These are phyloP conservation scores for Quercus cerris DNA, from an alignment of 306 rosid species.

Conservation along the genomic window DNA sequence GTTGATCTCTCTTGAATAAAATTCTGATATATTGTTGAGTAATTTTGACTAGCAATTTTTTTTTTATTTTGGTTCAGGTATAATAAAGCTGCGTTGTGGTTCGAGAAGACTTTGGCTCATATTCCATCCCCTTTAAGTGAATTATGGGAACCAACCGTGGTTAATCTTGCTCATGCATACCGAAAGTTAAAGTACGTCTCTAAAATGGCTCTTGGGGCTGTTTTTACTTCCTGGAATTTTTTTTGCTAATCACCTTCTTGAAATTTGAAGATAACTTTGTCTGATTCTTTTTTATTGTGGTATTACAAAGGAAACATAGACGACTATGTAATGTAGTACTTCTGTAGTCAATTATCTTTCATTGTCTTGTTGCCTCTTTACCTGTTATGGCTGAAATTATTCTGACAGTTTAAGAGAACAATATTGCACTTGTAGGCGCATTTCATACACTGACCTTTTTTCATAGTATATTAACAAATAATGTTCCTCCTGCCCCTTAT, in stretches of 20 bases:
- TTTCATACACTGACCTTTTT: not conserved
- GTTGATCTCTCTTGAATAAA: no score
- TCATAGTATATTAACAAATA: not conserved
- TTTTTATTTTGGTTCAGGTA: conserved; percentile 57
- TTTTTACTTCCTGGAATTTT: conserved; percentile 10
- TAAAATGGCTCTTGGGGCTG: conserved; percentile 7
- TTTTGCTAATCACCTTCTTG: not conserved
- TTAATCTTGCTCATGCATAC: conserved; percentile 91
- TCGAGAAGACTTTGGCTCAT: conserved; percentile 81
- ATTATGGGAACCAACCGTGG: conserved; percentile 94
- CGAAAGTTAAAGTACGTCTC: conserved; percentile 80
- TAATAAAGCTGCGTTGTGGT: conserved; percentile 77
- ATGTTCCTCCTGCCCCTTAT: not conserved
- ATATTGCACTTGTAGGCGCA: not conserved
- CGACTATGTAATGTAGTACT: not conserved
- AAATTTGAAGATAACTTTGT: not conserved
- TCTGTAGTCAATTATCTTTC: not conserved
- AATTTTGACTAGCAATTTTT: conserved; percentile 20
- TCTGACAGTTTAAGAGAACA: not conserved
- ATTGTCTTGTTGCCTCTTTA: not conserved
- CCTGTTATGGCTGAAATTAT: not conserved
- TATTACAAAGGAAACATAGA: not conserved
- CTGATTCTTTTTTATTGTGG: not conserved
- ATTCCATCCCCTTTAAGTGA: conserved; percentile 77
- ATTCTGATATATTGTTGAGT: not conserved